These are phyloP conservation scores for Haplosporangium sp. DNA, from an alignment of 371 early-diverging fungal genomes.

Conservation along the genomic window DNA sequence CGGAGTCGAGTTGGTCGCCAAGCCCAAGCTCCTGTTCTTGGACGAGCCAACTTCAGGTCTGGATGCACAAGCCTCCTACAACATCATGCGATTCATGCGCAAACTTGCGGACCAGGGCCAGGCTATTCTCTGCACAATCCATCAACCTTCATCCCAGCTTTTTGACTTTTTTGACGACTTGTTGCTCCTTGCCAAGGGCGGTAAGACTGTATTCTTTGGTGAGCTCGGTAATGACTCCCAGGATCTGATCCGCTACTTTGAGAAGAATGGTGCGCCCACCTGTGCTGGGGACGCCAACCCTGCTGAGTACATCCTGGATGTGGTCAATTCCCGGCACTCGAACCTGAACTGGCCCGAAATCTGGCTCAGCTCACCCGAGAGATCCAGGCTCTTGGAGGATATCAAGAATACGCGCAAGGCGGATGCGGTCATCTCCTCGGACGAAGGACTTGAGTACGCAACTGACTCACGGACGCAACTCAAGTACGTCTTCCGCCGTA, in stretches of 20 bases:
- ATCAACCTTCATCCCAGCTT: slow-evolving; percentile 86
- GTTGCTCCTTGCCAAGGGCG: slow-evolving; percentile 83
- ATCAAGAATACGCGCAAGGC: slow-evolving; percentile 38
- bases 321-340: slow-evolving; percentile 72
- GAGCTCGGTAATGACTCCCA: slow-evolving; percentile 69
- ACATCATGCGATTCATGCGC: slow-evolving; percentile 79
- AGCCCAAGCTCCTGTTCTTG: slow-evolving; percentile 82
- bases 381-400: slow-evolving; percentile 7
- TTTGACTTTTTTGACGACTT: slow-evolving; percentile 87
- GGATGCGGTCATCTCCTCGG: background rate
- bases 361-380: slow-evolving; percentile 65
- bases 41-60: slow-evolving; percentile 90
- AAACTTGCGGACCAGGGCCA: slow-evolving; percentile 76
- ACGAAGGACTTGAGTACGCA: slow-evolving; percentile 45
- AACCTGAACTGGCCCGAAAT: slow-evolving; percentile 73
- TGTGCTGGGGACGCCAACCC: slow-evolving; percentile 73
- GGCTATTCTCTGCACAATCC: slow-evolving; percentile 85
- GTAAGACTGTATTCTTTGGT: slow-evolving; percentile 84
- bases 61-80: slow-evolving; percentile 74
- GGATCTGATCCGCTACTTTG: slow-evolving; percentile 71
- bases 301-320: slow-evolving; percentile 79
- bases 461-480: slow-evolving; percentile 51
- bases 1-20: slow-evolving; percentile 79
- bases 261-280: slow-evolving; percentile 67
- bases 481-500: slow-evolving; percentile 70